phyloP scores from a whole-genome alignment of 2,329 filamentous ascomycete genomes.

The Endothia cerciana region DNA sequence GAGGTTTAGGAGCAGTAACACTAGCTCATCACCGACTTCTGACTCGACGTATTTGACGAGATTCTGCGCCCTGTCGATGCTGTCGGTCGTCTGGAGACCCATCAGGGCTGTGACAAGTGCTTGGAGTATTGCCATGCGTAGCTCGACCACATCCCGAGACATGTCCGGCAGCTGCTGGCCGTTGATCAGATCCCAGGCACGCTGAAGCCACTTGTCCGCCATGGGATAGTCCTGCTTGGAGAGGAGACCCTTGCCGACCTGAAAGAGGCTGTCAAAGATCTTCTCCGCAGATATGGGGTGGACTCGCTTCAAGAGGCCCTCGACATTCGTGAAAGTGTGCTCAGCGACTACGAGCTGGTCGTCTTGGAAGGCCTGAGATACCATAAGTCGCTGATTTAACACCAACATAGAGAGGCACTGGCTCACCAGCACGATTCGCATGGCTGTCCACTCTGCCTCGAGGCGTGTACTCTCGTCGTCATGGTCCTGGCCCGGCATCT shows the following conservation, averaged over 20 bases:
- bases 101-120: constrained; percentile 61
- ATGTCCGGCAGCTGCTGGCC: constrained; percentile 57
- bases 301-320: constrained; percentile 43
- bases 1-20: constrained; percentile 70
- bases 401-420: constrained; percentile 20
- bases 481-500: constrained; percentile 38
- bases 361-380: constrained; percentile 71
- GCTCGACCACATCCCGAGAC: constrained; percentile 63
- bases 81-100: constrained; percentile 47
- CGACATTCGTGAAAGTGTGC: constrained; percentile 70
- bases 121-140: constrained; percentile 70
- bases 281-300: constrained; percentile 59
- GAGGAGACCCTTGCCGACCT: constrained; percentile 68
- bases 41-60: constrained; percentile 65
- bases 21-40: constrained; percentile 65
- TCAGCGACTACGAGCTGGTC: constrained; percentile 76
- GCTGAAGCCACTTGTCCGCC: constrained; percentile 74
- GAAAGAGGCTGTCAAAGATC: constrained; percentile 69
- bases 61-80: constrained; percentile 55
- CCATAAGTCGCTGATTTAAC: constrained; percentile 16
- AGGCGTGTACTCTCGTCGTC: constrained; percentile 42
- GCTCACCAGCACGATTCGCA: constrained; percentile 69
- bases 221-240: constrained; percentile 54
- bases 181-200: constrained; percentile 65
- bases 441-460: constrained; percentile 65